Evolutionary conservation across 164 flowering plant species (phyloP), one percentile per base, ranked within the genome.

Genomic region (Tetrastigma voinierianum): DNA sequence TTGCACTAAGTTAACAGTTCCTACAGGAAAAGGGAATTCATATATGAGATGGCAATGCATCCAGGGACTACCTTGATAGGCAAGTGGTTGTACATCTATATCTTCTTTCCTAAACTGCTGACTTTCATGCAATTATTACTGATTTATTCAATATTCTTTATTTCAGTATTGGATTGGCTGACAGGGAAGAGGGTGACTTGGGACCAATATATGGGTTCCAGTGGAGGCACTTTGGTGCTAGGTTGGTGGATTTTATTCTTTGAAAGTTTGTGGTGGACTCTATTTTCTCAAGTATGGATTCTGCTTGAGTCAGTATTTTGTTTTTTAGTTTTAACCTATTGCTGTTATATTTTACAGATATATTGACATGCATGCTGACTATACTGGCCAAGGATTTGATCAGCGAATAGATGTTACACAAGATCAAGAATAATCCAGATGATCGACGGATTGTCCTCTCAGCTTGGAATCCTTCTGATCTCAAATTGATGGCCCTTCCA

Each of bases 171-270:
- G 94, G 90, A 32, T 74, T 93, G 78, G 71, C 72, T 8, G 87
- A 89, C 18, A 82, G 96, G 68, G 97, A 90, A 78, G 97, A 90
- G 73, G 98, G 97, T 73, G 98, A 91, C 75, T 76, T 93, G 58
- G 98, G 98, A 65, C 98, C 97, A 45, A 74, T 93, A n/a, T 93
- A 91, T 81, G 98, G 96, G 24, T 94, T 94, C 56, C 97, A 91
- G 76, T 90, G 98, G 98, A 77, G 96, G 69, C 97, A 94, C 71
- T 91, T 87, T 78, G 98, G 97, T 66, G 98, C 98, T 53, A 90
- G 86, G 98, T 94, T 55, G 24, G 81, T 67, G 51, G 43, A n/a
- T 15, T 15, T 4, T 57, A 23, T 15, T 19, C 23, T 53, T 44
- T n/a, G 9, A 24, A 32, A 32, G 49, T 58, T 57, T 16, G 6